Evolutionary conservation across 345 rosid species (phyloP), one percentile per base, ranked within the genome.

Genomic region (Anacardium occidentale): DNA sequence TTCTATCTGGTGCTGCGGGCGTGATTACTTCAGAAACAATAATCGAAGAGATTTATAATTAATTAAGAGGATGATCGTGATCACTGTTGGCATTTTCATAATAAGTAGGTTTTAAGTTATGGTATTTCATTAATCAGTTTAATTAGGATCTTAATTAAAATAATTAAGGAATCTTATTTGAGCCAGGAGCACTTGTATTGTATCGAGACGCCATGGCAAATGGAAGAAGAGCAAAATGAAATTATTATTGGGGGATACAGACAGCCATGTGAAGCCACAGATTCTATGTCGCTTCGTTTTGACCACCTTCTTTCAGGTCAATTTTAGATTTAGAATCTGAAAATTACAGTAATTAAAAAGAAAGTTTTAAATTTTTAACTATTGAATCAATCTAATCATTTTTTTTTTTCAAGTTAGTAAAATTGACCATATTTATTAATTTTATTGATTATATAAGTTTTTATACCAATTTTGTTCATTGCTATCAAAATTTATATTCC

Each of bases 131-230:
- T 37, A 37, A 5, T 64, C 64, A 64, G 13, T 64, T 64, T 25
- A 57, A 64, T 15, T 69, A 72, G 66, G 81, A 79, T 74, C 52
- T 73, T 70, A 48, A 66, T 66, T 42, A 21, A 63, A 63, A 69
- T 37, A 63, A 66, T 13, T 7, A 77, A 74, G 85, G 90, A 84
- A 86, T 84, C 84, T 76, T 62, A 42, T 64, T 75, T 77, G 59
- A 81, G 76, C 81, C 69, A 75, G 59, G 80, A 47, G 52, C 21
- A n/a, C 20, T 45, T 24, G 42, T 65, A 50, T 48, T 57, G 53
- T 56, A 61, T 64, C 47, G 59, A 57, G 29, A 70, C 74, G 69
- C 50, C 62, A 54, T 76, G 79, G 47, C 60, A 71, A 74, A n/a
- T 56, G 57, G 64, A 26, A 44, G 63, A 37, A 15, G 22, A 3